Percentiles rank a stretch among this genome's conserved stretches.
Evolutionary conservation across 139 green algal species (phyloP).

Genomic region (Closterium sp.): DNA sequence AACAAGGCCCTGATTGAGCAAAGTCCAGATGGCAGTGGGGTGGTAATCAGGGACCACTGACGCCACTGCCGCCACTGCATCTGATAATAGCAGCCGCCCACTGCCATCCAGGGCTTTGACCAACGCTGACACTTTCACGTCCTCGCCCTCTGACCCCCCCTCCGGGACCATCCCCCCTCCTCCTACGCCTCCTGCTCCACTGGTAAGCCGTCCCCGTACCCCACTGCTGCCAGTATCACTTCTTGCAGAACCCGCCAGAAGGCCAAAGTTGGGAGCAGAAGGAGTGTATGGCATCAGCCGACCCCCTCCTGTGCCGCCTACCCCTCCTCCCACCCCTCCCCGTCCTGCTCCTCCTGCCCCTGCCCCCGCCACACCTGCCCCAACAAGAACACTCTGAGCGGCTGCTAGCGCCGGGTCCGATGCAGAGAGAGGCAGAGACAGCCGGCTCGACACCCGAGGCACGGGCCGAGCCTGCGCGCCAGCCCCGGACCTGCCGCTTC

Average conservation of each 20-base stretch:
- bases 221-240: not conserved
- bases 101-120: not conserved
- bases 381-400: not conserved
- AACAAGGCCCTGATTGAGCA: not conserved
- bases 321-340: conserved; percentile 21
- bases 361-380: not conserved
- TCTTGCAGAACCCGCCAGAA: not conserved
- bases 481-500: conserved; percentile 1
- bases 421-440: not conserved
- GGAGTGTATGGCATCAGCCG: not conserved
- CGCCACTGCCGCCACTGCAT: not conserved
- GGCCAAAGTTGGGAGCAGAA: not conserved
- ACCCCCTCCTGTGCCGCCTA: conserved; percentile 7
- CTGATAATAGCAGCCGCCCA: not conserved
- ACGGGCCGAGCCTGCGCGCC: conserved; percentile 1
- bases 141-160: not conserved
- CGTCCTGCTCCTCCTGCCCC: not conserved
- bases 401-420: not conserved
- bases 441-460: not conserved
- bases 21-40: not conserved
- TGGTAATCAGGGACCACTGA: not conserved
- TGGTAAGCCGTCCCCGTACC: not conserved
- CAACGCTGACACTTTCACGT: not conserved
- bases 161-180: not conserved
- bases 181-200: not conserved